Conservation (phyloP, 371 early-diverging fungal species). For the Haplosporangium sp. region DNA sequence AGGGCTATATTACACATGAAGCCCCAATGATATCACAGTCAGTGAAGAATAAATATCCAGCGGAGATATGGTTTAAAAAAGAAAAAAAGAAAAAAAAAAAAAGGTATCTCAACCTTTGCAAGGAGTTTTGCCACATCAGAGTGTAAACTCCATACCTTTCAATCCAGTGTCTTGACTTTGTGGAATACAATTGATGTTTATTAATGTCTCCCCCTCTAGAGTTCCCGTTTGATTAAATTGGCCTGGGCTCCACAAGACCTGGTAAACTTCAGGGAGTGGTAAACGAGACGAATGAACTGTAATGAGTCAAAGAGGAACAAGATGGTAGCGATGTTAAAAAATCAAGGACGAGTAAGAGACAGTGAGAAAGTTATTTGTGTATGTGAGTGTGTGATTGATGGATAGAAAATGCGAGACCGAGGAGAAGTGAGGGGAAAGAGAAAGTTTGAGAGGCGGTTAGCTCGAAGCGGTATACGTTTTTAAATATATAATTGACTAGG, state of each 20-base stretch:
- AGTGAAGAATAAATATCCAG: constrained; percentile 5
- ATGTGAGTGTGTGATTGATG: no score
- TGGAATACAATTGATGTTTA: not conserved
- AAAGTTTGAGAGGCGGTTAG: not conserved
- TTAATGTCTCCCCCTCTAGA: not conserved
- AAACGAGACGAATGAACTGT: not conserved
- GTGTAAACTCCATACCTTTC: not conserved
- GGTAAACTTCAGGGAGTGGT: not conserved
- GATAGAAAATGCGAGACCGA: not conserved
- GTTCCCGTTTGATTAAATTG: constrained; percentile 5
- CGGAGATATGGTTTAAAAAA: not conserved
- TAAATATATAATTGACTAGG: not conserved
- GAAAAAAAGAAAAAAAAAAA: not conserved
- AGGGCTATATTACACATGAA: constrained; percentile 7
- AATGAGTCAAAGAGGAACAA: not conserved
- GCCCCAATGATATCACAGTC: constrained; percentile 14
- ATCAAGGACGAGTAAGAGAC: not conserved
- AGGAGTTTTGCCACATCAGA: not conserved
- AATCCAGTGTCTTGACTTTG: not conserved
- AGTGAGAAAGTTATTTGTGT: not conserved
- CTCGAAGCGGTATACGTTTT: not conserved
- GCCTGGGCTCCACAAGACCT: constrained; percentile 8
- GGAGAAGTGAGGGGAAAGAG: not conserved
- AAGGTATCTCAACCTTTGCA: not conserved
- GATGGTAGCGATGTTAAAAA: not conserved